Evolutionary conservation across 108 stramenopile genomes (phyloP), one percentile per base, ranked within the genome.

Genomic region (Cyclostephanos tholiformis): DNA sequence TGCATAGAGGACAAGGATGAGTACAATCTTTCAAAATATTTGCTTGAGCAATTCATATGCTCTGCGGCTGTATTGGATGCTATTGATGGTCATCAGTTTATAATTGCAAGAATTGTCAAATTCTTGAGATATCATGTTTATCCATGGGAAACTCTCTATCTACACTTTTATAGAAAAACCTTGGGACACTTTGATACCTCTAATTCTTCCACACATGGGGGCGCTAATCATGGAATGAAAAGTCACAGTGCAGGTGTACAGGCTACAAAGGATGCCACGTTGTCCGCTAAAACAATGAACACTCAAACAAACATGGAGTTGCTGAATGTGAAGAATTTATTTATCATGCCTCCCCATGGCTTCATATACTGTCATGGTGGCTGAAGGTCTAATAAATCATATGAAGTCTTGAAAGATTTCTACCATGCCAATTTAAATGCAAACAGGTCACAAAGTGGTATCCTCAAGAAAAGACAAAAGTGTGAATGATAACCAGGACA

Each of bases 1-100:
- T 60, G 44, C n/a, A 25, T 48, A 16, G 70, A 71, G 58, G 38
- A 41, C 36, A 53, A 59, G 25, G 70, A 35, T 20, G 70, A 60
- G 57, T 71, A 71, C 44, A 59, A 27, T 20, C 59, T 71, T 25
- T 71, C 70, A 2, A 71, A 60, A 27, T 48, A 17, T 19, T 41
- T 71, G 14, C 70, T 71, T 9, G 8, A 60, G 10, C 39, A 46
- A 39, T 71, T 60, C 58, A 32, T 71, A 11, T 46, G 17, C n/a
- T 32, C 29, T 43, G 13, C 17, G 17, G 14, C 26, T 17, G 70
- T 60, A 2, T 23, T 61, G 17, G 26, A 46, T 41, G 57, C 59
- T 39, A 25, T 39, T 14, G 58, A 39, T 3, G 58, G 58, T 29
- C 14, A 53, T 13, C 11, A 7, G 22, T 9, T 27, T 26, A 17